Evolutionary conservation across 2,329 filamentous ascomycete genomes (phyloP), one percentile per base, ranked within the genome.

Genomic region (Aspergillus quadrilineatus): DNA sequence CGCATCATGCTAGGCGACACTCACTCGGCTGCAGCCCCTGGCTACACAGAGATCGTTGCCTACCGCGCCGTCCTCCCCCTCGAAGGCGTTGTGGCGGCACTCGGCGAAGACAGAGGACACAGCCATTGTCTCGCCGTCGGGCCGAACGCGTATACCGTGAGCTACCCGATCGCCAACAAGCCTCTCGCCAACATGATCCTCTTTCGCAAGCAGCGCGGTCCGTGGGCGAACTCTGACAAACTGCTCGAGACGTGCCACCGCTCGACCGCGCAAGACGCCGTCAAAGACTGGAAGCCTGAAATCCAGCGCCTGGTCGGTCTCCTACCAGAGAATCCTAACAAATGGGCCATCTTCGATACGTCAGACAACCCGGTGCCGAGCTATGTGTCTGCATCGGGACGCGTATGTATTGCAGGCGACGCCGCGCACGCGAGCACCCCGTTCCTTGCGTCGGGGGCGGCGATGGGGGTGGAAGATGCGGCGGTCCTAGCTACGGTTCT

Each of bases 31-130:
- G 70, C 77, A 0, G 66, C 75, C 28, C 75, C 84, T 0, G 65
- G 72, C 0, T 88, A 83, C 65, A 79, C 79, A 0, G 74, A 79
- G 26, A 83, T 85, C 59, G 84, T 82, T 69, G 85, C 82, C 32
- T 89, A 85, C 68, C 78, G 86, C 9, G 81, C 81, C 0, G 67
- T 89, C 6, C 75, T 87, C 2, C 82, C 85, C 0, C 87, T 88
- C 77, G 73, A 77, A 1, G 69, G 77, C 15, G 84, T 82, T 0
- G 65, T 74, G 1, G 67, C 73, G 14, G 76, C 77, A 2, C 59
- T 87, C 3, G 81, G 82, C 2, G 67, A 78, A 10, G 71, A 82
- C 34, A 71, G 80, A 37, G 78, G 80, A 0, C 62, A 66, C 34
- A 82, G 80, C 10, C 69, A 75, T 12, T 79, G 80, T 65, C 81